Conservation (phyloP, 345 rosid species). For the Citrus sp. region DNA sequence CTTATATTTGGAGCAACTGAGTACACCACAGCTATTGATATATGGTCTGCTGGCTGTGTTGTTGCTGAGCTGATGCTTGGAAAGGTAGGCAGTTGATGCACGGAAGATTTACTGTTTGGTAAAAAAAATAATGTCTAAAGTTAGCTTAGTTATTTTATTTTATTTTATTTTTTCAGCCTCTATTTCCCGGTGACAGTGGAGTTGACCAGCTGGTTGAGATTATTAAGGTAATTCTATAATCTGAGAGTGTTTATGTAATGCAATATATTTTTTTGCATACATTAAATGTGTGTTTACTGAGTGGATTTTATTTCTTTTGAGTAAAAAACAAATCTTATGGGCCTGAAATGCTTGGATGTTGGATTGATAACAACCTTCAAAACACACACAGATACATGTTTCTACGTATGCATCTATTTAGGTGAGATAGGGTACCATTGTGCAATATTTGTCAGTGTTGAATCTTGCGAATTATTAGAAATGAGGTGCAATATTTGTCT, state of each 20-base stretch:
- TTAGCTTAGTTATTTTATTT: background rate
- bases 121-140: background rate
- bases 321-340: background rate
- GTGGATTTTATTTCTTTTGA: background rate
- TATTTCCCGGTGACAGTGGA: conserved; percentile 97
- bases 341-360: background rate
- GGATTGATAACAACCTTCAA: background rate
- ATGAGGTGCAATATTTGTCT: background rate
- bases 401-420: too few species aligned
- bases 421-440: background rate
- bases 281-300: background rate
- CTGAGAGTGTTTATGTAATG: background rate
- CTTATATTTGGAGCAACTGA: conserved; percentile 98
- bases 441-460: background rate
- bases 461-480: background rate
- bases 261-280: background rate
- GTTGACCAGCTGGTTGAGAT: conserved; percentile 98
- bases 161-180: conserved; percentile 54
- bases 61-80: conserved; percentile 92
- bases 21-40: conserved; percentile 87
- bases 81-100: conserved; percentile 45
- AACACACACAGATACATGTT: too few species aligned
- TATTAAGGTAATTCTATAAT: conserved; percentile 61
- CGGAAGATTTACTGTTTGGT: conserved; percentile 1
- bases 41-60: conserved; percentile 99